These are phyloP conservation scores for Candida pseudocylindracea DNA, from an alignment of 1,139 yeast species.

Conservation along the genomic window DNA sequence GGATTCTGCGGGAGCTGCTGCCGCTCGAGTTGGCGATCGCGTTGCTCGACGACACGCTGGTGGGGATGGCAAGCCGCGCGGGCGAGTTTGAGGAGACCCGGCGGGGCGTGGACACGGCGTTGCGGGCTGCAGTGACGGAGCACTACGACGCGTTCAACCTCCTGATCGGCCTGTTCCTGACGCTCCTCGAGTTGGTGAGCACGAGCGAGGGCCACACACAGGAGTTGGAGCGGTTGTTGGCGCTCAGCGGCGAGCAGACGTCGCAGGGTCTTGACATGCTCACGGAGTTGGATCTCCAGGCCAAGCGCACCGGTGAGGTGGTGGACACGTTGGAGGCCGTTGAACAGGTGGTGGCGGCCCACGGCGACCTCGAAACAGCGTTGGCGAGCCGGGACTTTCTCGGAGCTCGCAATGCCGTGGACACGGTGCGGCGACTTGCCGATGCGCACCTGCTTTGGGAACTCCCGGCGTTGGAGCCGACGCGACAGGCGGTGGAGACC, in stretches of 20 bases:
- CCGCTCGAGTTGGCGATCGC: conserved; percentile 55
- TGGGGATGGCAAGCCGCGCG: conserved; percentile 60
- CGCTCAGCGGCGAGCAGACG: conserved; percentile 25
- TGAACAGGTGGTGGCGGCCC: conserved; percentile 33
- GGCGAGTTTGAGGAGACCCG: conserved; percentile 33
- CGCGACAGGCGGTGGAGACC: conserved; percentile 32
- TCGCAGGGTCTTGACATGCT: conserved; percentile 32
- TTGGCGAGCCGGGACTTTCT: conserved; percentile 48
- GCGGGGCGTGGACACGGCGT: conserved; percentile 28
- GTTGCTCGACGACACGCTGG: conserved; percentile 65
- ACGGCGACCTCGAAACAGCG: conserved; percentile 40
- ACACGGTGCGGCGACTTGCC: conserved; percentile 30
- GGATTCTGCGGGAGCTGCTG: conserved; percentile 5
- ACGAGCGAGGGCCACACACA: conserved; percentile 33
- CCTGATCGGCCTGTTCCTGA: conserved; percentile 16
- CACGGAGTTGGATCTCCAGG: conserved; percentile 40
- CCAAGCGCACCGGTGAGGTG: conserved; percentile 42
- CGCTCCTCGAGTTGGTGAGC: conserved; percentile 22
- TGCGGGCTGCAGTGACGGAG: conserved; percentile 56
- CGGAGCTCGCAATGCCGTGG: conserved; percentile 42
- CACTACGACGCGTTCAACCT: conserved; percentile 74
- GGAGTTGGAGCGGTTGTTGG: conserved; percentile 28
- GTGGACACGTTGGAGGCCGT: conserved; percentile 53
- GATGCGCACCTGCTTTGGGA: conserved; percentile 39
- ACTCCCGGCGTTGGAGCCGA: conserved; percentile 33